A percentile compares a stretch with the other conserved stretches of the same genome.
phyloP scores from a whole-genome alignment of 179 eudicot genomes.

The Amaranthus tricolor region DNA sequence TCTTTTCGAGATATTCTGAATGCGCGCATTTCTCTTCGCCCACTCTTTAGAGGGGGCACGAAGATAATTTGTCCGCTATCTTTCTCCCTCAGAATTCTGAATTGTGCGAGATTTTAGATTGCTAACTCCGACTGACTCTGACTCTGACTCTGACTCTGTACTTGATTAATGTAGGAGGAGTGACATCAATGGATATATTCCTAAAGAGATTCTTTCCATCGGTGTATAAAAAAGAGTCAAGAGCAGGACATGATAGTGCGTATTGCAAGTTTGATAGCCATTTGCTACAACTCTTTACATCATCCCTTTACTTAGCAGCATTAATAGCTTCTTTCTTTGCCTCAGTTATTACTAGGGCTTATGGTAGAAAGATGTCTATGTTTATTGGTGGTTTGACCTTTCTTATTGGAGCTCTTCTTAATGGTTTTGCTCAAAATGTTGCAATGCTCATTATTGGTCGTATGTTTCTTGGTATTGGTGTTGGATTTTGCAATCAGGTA shows the following conservation, averaged over 20 bases:
- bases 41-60: no score
- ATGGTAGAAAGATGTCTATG: constrained; percentile 30
- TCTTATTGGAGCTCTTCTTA: constrained; percentile 24
- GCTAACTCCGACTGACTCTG: no score
- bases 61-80: no score
- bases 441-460: constrained; percentile 33
- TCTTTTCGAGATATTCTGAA: no score
- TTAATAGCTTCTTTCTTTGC: constrained; percentile 31
- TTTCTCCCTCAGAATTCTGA: no score
- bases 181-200: constrained; percentile 35
- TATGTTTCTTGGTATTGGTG: constrained; percentile 30
- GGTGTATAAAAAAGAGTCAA: constrained; percentile 19
- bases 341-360: constrained; percentile 13
- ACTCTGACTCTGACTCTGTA: background rate
- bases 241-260: constrained; percentile 16
- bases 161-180: constrained; percentile 24
- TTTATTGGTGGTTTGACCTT: constrained; percentile 34
- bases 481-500: constrained; percentile 40
- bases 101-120: no score
- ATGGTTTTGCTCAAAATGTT: constrained; percentile 30
- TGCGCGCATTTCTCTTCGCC: no score
- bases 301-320: constrained; percentile 32
- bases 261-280: constrained; percentile 36
- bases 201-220: constrained; percentile 30
- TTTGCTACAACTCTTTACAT: constrained; percentile 29